phyloP scores from a whole-genome alignment of 2,329 filamentous ascomycete species.

The Parastagonospora avenae region DNA sequence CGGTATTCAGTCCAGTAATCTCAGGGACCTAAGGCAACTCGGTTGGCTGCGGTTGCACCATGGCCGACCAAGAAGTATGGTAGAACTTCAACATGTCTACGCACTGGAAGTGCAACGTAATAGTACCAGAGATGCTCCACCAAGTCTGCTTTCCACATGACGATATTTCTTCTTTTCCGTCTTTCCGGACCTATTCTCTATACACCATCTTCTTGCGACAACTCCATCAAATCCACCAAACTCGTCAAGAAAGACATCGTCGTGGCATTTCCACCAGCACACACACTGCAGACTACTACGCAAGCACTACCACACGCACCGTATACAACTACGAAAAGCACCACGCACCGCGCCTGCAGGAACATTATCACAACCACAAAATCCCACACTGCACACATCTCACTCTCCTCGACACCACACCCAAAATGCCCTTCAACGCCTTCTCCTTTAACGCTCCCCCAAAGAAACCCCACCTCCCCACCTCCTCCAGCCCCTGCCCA shows the following conservation, averaged over 20 bases:
- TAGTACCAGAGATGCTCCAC: neutral
- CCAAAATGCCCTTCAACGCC: neutral
- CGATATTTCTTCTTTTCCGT: neutral
- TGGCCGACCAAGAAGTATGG: too few relatives aligned
- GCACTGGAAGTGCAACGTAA: neutral
- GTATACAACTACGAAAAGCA: neutral
- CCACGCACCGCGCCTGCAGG: too few relatives aligned
- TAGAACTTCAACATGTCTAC: neutral
- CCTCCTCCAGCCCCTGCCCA: neutral
- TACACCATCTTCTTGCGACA: too few relatives aligned
- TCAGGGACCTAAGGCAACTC: too few relatives aligned
- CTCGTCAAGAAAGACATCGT: too few relatives aligned
- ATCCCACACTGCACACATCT: neutral
- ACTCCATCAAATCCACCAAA: neutral
- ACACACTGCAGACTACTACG: too few relatives aligned
- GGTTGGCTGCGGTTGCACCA: too few relatives aligned
- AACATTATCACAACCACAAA: neutral
- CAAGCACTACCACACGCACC: too few relatives aligned
- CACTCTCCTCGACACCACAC: neutral
- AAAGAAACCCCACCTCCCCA: neutral
- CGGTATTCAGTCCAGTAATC: too few relatives aligned
- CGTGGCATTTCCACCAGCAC: too few relatives aligned
- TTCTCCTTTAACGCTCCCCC: neutral
- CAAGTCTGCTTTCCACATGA: neutral
- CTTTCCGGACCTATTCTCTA: too few relatives aligned